A percentile compares a stretch with the other conserved stretches of the same genome.
Evolutionary conservation across 192 early-diverging fungal species (phyloP).

Genomic region (Paraglomus brasilianum): DNA sequence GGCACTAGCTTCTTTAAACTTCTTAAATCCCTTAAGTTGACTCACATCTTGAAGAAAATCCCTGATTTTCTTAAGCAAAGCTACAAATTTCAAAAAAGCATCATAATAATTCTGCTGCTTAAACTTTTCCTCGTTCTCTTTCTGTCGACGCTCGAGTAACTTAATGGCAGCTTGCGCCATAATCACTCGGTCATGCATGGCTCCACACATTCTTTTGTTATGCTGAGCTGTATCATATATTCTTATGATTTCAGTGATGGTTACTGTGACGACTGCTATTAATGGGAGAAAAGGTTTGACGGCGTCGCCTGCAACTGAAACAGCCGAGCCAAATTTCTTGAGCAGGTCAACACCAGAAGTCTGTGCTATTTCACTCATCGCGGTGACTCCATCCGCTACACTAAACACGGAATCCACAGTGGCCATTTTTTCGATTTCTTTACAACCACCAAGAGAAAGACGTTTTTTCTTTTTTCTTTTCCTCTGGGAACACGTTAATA

Average conservation of each 20-base stretch:
- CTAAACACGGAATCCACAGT: too few relatives aligned
- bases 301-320: slow-evolving; percentile 5
- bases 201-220: slow-evolving; percentile 31
- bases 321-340: not conserved
- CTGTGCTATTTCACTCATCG: too few relatives aligned
- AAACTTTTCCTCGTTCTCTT: slow-evolving; percentile 19
- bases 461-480: too few relatives aligned
- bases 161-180: slow-evolving; percentile 2
- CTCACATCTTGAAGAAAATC: slow-evolving; percentile 20
- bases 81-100: slow-evolving; percentile 9
- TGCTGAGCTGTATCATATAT: slow-evolving; percentile 28
- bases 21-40: slow-evolving; percentile 22
- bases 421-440: too few relatives aligned
- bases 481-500: too few relatives aligned
- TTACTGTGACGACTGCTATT: not conserved
- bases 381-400: too few relatives aligned
- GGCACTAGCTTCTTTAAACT: not conserved
- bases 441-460: too few relatives aligned
- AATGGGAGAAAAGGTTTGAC: slow-evolving; percentile 27
- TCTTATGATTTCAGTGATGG: slow-evolving; percentile 14
- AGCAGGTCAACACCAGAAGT: too few relatives aligned
- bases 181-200: slow-evolving; percentile 12
- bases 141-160: slow-evolving; percentile 5
- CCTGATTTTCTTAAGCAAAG: slow-evolving; percentile 22
- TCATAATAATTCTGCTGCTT: slow-evolving; percentile 9